Evolutionary conservation across 2,329 filamentous ascomycete genomes (phyloP).

Genomic region (Verticillium dahliae): DNA sequence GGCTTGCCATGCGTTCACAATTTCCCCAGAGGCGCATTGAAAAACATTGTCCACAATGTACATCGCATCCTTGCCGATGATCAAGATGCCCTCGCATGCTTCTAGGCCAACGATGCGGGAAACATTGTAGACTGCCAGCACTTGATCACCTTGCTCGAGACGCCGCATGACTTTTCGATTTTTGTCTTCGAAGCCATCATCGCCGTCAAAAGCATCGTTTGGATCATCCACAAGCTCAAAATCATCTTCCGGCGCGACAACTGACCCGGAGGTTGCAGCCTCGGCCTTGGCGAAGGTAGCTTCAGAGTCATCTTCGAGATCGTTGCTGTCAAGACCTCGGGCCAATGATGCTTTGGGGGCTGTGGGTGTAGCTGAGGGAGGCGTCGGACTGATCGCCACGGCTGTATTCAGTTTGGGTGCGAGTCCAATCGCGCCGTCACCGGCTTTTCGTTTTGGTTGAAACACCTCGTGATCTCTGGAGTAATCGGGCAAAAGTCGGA

Average conservation of each 20-base stretch:
- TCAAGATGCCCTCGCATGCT: slow-evolving; percentile 86
- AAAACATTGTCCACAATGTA: slow-evolving; percentile 98
- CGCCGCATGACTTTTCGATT: slow-evolving; percentile 97
- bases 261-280: slow-evolving; percentile 14
- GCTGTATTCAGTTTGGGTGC: slow-evolving; percentile 14
- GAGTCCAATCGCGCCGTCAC: slow-evolving; percentile 6
- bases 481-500: slow-evolving; percentile 77
- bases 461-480: slow-evolving; percentile 64
- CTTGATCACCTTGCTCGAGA: slow-evolving; percentile 81
- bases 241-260: slow-evolving; percentile 65
- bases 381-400: slow-evolving; percentile 8
- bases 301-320: slow-evolving; percentile 6
- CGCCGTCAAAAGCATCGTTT: slow-evolving; percentile 68
- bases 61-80: slow-evolving; percentile 83
- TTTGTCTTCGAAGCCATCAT: slow-evolving; percentile 87
- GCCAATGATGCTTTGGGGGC: not conserved
- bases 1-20: slow-evolving; percentile 93
- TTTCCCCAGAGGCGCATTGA: slow-evolving; percentile 89
- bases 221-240: slow-evolving; percentile 96
- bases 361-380: slow-evolving; percentile 16
- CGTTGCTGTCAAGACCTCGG: not conserved
- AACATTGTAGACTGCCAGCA: slow-evolving; percentile 91
- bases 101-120: slow-evolving; percentile 92
- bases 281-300: slow-evolving; percentile 19
- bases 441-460: slow-evolving; percentile 68